Conservation (phyloP, 192 early-diverging fungal species). For the Coemansia sp. region DNA sequence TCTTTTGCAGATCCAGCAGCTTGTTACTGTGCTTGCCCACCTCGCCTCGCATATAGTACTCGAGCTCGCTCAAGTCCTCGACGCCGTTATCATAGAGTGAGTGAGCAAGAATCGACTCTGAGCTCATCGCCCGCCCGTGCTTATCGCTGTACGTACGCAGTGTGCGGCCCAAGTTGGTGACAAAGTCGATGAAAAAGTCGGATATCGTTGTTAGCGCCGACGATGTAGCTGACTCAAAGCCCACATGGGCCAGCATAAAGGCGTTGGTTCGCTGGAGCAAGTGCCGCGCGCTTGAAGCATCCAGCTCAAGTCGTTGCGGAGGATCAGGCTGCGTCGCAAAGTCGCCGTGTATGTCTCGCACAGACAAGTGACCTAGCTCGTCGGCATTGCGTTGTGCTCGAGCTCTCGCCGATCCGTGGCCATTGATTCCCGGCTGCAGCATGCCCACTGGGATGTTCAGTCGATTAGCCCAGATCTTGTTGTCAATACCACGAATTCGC, state of each 20-base stretch:
- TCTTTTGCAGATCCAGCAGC: constrained; percentile 75
- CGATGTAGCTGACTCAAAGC: constrained; percentile 81
- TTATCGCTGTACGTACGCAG: constrained; percentile 78
- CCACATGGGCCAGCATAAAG: constrained; percentile 80
- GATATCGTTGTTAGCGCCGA: constrained; percentile 71
- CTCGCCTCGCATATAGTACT: constrained; percentile 81
- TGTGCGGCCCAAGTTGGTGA: constrained; percentile 82
- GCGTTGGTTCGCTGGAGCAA: constrained; percentile 65
- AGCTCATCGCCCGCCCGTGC: constrained; percentile 70
- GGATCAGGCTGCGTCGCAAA: constrained; percentile 39
- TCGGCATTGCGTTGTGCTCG: constrained; percentile 5
- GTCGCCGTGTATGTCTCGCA: constrained; percentile 24
- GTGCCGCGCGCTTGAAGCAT: constrained; percentile 59
- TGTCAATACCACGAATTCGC: constrained; percentile 62
- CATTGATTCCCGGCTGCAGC: background rate
- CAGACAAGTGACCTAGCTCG: constrained; percentile 6
- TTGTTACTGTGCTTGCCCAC: constrained; percentile 71
- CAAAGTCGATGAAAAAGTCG: constrained; percentile 79
- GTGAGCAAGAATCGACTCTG: constrained; percentile 83
- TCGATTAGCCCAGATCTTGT: constrained; percentile 63
- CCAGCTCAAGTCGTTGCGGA: constrained; percentile 61
- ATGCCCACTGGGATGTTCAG: constrained; percentile 52
- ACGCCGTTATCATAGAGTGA: constrained; percentile 85
- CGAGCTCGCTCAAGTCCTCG: constrained; percentile 65
- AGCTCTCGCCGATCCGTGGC: constrained; percentile 1